Evolutionary conservation across 345 rosid genomes (phyloP).

Genomic region (Trapa incisa): DNA sequence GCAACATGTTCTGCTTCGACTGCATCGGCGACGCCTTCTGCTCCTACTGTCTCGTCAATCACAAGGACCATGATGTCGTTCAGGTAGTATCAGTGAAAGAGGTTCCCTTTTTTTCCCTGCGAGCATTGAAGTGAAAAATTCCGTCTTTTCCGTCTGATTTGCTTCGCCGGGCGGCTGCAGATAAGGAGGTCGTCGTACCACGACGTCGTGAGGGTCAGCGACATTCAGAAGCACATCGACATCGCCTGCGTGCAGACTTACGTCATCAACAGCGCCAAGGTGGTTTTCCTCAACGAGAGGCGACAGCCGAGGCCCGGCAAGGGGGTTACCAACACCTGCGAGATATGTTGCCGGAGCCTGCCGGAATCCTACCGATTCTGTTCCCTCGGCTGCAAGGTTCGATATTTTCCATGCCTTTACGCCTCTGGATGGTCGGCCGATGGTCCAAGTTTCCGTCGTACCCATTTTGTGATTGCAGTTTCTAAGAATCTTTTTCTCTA

Average conservation of each 20-base stretch:
- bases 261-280: slow-evolving; percentile 34
- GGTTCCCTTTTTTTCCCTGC: background rate
- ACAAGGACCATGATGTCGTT: slow-evolving; percentile 22
- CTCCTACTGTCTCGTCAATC: slow-evolving; percentile 23
- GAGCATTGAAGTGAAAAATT: background rate
- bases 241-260: slow-evolving; percentile 34
- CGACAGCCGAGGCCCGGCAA: slow-evolving; percentile 40
- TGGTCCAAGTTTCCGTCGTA: background rate
- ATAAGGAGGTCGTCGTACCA: slow-evolving; percentile 38
- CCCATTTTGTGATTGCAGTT: background rate
- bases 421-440: background rate
- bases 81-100: slow-evolving; percentile 14
- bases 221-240: slow-evolving; percentile 34
- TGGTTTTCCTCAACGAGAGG: slow-evolving; percentile 37
- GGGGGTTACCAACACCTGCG: slow-evolving; percentile 38
- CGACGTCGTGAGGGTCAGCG: slow-evolving; percentile 35
- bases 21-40: slow-evolving; percentile 27
- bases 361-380: slow-evolving; percentile 42
- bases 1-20: slow-evolving; percentile 37
- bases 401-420: background rate
- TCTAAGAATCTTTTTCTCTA: background rate
- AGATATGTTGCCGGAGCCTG: slow-evolving; percentile 33
- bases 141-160: background rate
- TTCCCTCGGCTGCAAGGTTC: slow-evolving; percentile 40
- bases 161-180: slow-evolving; percentile 11